These are phyloP conservation scores for Cucumis cinereus DNA, from an alignment of 306 rosid species.

Conservation along the genomic window DNA sequence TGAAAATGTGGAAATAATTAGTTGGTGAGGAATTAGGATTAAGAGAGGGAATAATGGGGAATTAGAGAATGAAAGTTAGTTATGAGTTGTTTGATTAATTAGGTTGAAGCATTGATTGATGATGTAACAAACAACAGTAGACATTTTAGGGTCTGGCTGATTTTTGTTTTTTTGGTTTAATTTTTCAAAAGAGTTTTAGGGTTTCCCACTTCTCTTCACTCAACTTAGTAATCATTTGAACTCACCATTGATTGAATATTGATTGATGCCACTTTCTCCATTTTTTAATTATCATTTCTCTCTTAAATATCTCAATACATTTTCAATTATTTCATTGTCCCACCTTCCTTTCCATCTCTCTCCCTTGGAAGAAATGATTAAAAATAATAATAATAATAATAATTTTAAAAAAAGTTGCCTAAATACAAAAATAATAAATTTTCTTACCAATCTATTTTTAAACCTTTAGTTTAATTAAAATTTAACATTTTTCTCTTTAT, in stretches of 20 bases:
- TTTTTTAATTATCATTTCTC: background rate
- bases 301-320: background rate
- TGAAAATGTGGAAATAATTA: too few species aligned
- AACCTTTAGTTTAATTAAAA: too few species aligned
- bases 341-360: background rate
- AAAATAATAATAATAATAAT: too few species aligned
- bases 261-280: background rate
- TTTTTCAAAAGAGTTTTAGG: background rate
- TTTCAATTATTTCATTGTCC: background rate
- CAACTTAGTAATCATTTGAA: background rate
- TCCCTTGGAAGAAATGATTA: too few species aligned
- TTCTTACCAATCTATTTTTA: too few species aligned
- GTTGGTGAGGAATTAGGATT: too few species aligned
- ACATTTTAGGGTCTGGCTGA: background rate
- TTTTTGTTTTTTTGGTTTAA: background rate
- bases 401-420: too few species aligned
- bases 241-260: background rate
- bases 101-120: background rate
- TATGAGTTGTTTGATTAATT: background rate
- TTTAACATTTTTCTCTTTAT: too few species aligned
- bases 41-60: too few species aligned
- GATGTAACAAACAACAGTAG: background rate
- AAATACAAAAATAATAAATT: too few species aligned
- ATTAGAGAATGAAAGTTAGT: too few species aligned
- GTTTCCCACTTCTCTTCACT: constrained; percentile 5